Conservation (phyloP, 495 filamentous ascomycete species). For the Penicillium canescens region DNA sequence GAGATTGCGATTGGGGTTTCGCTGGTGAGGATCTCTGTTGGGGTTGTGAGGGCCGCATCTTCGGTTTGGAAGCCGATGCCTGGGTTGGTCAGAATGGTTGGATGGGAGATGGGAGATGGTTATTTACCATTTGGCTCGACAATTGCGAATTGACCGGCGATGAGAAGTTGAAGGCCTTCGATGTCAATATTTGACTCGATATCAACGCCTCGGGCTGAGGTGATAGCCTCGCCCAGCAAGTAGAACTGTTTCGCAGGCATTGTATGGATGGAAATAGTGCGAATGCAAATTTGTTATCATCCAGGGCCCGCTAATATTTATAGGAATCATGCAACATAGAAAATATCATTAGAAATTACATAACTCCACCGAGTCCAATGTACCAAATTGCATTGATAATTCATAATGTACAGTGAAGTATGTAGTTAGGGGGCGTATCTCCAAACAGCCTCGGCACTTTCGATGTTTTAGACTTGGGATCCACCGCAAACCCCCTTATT, state of each 20-base stretch:
- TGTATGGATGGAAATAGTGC: background rate
- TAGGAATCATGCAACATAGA: background rate
- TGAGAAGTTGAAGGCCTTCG: slow-evolving; percentile 35
- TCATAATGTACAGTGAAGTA: background rate
- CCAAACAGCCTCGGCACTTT: slow-evolving; percentile 17
- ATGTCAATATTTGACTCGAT: slow-evolving; percentile 31
- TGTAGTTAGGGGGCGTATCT: slow-evolving; percentile 1
- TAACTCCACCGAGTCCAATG: background rate
- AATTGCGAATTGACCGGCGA: slow-evolving; percentile 46
- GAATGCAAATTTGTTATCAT: background rate
- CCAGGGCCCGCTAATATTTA: slow-evolving; percentile 11
- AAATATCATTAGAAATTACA: slow-evolving; percentile 1
- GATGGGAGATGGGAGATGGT: background rate
- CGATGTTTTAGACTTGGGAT: slow-evolving; percentile 4
- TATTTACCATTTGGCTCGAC: slow-evolving; percentile 29
- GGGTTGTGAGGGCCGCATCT: slow-evolving; percentile 22
- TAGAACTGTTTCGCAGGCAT: slow-evolving; percentile 44
- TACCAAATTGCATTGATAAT: background rate
- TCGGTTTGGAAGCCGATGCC: slow-evolving; percentile 41
- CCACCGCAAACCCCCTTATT: slow-evolving; percentile 1
- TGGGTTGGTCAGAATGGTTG: slow-evolving; percentile 12
- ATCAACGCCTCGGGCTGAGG: slow-evolving; percentile 38
- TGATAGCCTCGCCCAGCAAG: slow-evolving; percentile 41
- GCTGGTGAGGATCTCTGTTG: slow-evolving; percentile 28
- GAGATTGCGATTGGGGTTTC: slow-evolving; percentile 37